Percentiles rank a stretch among this genome's conserved stretches.
These are phyloP conservation scores for Phlebiopsis flavidoalba DNA, from an alignment of 768 basidiomycete genomes.

Conservation along the genomic window DNA sequence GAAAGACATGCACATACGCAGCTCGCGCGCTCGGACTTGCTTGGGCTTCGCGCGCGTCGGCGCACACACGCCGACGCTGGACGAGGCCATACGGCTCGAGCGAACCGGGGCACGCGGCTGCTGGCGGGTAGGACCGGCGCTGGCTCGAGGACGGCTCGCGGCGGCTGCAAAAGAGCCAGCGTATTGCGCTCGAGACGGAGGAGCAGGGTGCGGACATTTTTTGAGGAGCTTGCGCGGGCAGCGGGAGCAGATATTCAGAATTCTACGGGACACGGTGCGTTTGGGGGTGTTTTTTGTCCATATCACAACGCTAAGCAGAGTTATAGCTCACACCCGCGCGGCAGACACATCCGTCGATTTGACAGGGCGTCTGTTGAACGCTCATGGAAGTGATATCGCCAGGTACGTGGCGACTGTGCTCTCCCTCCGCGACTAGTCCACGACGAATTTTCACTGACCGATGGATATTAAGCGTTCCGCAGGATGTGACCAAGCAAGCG, in stretches of 20 bases:
- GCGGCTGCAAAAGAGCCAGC: slow-evolving; percentile 84
- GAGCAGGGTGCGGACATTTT: slow-evolving; percentile 92
- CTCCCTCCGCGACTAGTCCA: slow-evolving; percentile 5
- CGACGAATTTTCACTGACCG: slow-evolving; percentile 15
- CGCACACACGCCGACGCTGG: slow-evolving; percentile 43
- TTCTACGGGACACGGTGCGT: slow-evolving; percentile 79
- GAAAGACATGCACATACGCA: slow-evolving; percentile 68
- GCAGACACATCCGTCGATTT: slow-evolving; percentile 87
- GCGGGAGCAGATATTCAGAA: slow-evolving; percentile 94
- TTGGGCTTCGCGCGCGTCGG: slow-evolving; percentile 43
- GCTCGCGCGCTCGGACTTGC: slow-evolving; percentile 72
- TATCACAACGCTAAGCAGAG: neutral
- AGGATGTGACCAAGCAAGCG: slow-evolving; percentile 99
- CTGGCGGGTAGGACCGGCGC: slow-evolving; percentile 49
- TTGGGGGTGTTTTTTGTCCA: neutral
- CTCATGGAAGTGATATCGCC: slow-evolving; percentile 93
- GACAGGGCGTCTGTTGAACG: slow-evolving; percentile 88
- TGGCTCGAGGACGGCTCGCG: slow-evolving; percentile 82
- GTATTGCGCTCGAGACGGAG: slow-evolving; percentile 94
- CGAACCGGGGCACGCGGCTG: slow-evolving; percentile 75
- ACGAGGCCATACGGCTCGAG: slow-evolving; percentile 77
- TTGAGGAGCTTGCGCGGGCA: slow-evolving; percentile 79
- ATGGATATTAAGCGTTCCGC: slow-evolving; percentile 21
- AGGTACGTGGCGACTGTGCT: slow-evolving; percentile 53
- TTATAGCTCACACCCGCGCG: slow-evolving; percentile 71